phyloP scores from a whole-genome alignment of 177 flowering plant genomes.

The Telopea speciosissima region DNA sequence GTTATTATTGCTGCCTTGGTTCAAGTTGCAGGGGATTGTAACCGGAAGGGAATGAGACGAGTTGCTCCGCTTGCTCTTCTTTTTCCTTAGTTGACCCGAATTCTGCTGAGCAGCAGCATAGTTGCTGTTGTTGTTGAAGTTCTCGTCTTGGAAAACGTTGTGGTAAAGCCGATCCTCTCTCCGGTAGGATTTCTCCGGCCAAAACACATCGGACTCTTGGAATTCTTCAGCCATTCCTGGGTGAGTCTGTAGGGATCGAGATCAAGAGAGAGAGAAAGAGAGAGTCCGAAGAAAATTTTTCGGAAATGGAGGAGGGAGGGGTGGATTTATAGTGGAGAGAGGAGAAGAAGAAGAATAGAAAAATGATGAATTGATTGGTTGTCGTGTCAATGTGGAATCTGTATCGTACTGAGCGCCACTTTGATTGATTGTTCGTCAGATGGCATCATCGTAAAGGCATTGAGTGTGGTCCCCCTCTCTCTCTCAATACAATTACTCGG shows the following conservation, averaged over 20 bases:
- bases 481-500: background rate
- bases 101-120: background rate
- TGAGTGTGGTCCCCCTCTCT: background rate
- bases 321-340: background rate
- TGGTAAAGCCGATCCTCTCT: too few species aligned
- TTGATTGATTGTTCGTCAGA: background rate
- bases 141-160: background rate
- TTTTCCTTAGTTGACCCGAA: background rate
- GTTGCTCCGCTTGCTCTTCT: constrained; percentile 3
- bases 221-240: constrained; percentile 9
- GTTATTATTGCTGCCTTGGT: background rate
- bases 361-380: background rate
- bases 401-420: background rate
- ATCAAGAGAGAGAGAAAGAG: background rate
- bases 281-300: background rate
- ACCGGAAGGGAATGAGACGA: constrained; percentile 8
- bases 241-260: background rate
- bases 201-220: constrained; percentile 15
- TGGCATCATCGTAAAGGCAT: background rate
- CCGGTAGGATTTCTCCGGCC: background rate
- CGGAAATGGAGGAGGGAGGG: too few species aligned
- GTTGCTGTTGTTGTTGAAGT: background rate
- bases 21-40: constrained; percentile 3
- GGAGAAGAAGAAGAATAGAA: too few species aligned
- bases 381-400: background rate